phyloP scores from a whole-genome alignment of 1,284 basidiomycete genomes.

The Lentinus polychrous region DNA sequence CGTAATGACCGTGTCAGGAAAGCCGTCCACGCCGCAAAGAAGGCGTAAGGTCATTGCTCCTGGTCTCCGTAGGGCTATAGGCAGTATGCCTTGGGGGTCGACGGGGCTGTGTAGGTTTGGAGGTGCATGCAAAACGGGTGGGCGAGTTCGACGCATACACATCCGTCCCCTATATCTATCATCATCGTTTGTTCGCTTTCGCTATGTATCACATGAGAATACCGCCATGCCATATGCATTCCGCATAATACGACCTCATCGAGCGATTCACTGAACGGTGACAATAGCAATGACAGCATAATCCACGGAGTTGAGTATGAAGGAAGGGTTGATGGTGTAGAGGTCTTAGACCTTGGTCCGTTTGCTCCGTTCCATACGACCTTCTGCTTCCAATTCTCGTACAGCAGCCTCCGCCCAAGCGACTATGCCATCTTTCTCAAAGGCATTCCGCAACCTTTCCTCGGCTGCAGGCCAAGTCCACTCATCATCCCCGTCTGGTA shows the following conservation, averaged over 20 bases:
- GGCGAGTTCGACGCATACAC: not conserved
- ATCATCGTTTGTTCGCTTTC: not conserved
- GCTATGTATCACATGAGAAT: no score
- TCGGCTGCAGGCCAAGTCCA: constrained; percentile 50
- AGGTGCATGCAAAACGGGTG: not conserved
- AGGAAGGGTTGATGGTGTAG: not conserved
- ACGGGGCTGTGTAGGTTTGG: no score
- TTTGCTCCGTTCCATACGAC: constrained; percentile 35
- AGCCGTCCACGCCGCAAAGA: constrained; percentile 28
- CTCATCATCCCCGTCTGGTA: constrained; percentile 5
- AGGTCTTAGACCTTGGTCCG: constrained; percentile 5
- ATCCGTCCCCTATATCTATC: not conserved
- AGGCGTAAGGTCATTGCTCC: not conserved
- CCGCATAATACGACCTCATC: no score
- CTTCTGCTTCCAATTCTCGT: constrained; percentile 50
- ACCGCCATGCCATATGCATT: constrained; percentile 3
- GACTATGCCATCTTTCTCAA: constrained; percentile 46
- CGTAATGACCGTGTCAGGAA: constrained; percentile 68
- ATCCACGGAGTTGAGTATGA: not conserved
- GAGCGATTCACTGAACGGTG: no score
- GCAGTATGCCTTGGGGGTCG: no score
- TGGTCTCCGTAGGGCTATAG: no score
- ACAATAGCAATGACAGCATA: no score
- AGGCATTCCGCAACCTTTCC: constrained; percentile 43
- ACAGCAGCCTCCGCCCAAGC: constrained; percentile 44